Evolutionary conservation across 1,284 basidiomycete genomes (phyloP).

Genomic region (Ganoderma sinense): DNA sequence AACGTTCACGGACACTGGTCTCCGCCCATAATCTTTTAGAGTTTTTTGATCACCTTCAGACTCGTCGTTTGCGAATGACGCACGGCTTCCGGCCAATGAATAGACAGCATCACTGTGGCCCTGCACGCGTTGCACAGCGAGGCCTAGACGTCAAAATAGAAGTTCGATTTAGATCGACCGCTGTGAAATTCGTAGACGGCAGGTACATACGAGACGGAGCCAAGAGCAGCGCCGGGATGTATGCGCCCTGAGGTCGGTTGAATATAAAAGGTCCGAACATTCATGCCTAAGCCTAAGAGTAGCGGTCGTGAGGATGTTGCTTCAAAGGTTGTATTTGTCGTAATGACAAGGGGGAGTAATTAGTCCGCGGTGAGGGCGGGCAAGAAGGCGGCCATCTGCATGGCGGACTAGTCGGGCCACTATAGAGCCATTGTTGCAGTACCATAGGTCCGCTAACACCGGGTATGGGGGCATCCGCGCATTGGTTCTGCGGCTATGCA

Average conservation of each 20-base stretch:
- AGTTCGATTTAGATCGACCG: neutral
- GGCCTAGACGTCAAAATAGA: neutral
- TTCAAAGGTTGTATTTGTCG: neutral
- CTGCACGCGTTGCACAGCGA: neutral
- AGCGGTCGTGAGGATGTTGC: neutral
- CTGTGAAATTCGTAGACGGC: neutral
- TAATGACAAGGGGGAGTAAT: neutral
- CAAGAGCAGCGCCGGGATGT: neutral
- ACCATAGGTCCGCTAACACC: neutral
- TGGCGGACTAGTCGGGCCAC: neutral
- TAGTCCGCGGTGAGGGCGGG: neutral
- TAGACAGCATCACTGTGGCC: neutral
- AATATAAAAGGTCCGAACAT: neutral
- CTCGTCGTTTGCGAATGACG: neutral
- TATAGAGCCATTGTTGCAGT: neutral
- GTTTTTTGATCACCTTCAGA: neutral
- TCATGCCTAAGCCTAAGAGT: neutral
- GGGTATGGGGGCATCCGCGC: neutral
- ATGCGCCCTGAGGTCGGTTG: neutral
- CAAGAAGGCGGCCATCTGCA: neutral
- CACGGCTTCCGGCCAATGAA: neutral
- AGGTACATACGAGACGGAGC: neutral
- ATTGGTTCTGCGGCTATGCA: neutral
- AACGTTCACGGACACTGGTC: neutral
- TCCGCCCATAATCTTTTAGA: neutral